Evolutionary conservation across 2,329 filamentous ascomycete species (phyloP).

Genomic region (Harringtonia aguacate): DNA sequence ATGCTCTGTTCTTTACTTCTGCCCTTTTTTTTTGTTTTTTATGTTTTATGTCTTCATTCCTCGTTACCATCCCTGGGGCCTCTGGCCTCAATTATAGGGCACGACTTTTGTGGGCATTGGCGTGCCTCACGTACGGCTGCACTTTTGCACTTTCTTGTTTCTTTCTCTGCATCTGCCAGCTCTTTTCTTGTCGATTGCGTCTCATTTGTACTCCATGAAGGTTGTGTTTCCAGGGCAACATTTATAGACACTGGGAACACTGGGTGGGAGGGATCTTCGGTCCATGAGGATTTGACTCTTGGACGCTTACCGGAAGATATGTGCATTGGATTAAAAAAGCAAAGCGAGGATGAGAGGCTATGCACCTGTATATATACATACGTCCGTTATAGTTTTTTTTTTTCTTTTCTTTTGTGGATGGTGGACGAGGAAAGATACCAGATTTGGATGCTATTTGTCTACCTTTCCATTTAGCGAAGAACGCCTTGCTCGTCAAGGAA

Average conservation of each 20-base stretch:
- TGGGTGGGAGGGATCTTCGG: background rate
- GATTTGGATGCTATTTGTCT: conserved; percentile 1
- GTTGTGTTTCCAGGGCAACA: conserved; percentile 1
- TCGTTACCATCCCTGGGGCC: too few species aligned
- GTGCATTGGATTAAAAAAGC: conserved; percentile 3
- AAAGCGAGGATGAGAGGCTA: conserved; percentile 3
- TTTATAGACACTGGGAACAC: conserved; percentile 2
- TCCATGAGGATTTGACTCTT: background rate
- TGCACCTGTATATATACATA: conserved; percentile 11
- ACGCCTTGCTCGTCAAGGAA: background rate
- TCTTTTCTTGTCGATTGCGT: conserved; percentile 2
- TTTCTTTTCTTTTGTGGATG: conserved; percentile 8
- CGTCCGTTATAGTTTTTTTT: conserved; percentile 1
- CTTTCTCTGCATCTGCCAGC: conserved; percentile 4
- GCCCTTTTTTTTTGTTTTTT: background rate
- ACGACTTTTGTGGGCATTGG: background rate
- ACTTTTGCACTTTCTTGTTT: background rate
- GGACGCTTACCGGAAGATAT: background rate
- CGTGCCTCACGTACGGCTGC: background rate
- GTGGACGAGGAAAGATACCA: conserved; percentile 9
- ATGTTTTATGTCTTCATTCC: background rate
- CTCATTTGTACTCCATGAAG: background rate
- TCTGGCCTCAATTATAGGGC: background rate
- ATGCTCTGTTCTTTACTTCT: background rate
- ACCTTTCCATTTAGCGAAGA: background rate